Conservation (phyloP, 176 grass and related monocot species). For the Ampelocalamus luodianensis region DNA sequence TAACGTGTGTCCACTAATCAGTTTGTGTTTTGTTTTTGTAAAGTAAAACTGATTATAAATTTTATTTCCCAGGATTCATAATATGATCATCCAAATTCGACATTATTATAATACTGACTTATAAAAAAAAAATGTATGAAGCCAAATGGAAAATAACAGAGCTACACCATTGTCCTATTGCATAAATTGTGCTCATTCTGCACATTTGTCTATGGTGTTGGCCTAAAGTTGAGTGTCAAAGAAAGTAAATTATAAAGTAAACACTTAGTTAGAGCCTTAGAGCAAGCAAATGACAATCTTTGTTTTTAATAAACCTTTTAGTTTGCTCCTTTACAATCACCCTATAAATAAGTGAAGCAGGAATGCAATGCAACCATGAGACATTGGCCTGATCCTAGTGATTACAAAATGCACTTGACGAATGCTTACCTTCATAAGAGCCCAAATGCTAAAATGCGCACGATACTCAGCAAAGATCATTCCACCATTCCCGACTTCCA, state of each 20-base stretch:
- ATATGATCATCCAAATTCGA: not conserved
- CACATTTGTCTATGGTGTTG: not conserved
- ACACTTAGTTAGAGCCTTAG: too few species aligned
- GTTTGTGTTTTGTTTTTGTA: not conserved
- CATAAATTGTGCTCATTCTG: not conserved
- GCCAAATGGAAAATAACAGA: not conserved
- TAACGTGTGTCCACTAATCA: not conserved
- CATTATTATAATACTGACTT: not conserved
- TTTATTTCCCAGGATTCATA: not conserved
- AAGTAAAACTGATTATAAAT: not conserved
- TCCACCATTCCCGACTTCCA: constrained; percentile 90
- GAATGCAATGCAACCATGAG: not conserved
- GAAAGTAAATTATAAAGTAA: not conserved
- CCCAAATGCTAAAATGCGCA: constrained; percentile 97
- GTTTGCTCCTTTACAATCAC: not conserved
- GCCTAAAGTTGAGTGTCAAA: not conserved
- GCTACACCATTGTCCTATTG: not conserved
- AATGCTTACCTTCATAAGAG: constrained; percentile 83
- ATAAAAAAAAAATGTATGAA: too few species aligned
- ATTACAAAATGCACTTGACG: too few species aligned
- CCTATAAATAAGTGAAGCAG: not conserved
- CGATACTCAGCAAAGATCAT: constrained; percentile 87
- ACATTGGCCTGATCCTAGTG: too few species aligned
- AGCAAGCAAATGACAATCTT: not conserved
- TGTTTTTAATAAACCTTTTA: constrained; percentile 7